phyloP scores from a whole-genome alignment of 257 asterid species.

The Solanum peruvianum region DNA sequence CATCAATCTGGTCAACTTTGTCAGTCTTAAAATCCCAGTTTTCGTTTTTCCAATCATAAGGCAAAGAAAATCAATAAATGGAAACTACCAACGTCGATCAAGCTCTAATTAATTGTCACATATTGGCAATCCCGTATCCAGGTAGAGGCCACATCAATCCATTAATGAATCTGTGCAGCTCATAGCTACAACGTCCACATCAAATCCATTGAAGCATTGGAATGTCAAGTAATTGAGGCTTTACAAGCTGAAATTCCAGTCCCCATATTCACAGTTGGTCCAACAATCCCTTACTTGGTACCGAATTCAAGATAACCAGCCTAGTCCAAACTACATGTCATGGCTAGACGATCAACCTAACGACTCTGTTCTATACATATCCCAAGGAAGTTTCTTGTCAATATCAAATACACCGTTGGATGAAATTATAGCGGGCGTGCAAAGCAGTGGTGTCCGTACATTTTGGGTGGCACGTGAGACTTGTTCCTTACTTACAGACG shows the following conservation, averaged over 20 bases:
- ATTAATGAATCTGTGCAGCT: constrained; percentile 22
- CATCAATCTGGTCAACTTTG: no score
- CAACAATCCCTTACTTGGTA: constrained; percentile 41
- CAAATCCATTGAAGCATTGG: constrained; percentile 36
- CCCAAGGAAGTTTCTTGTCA: constrained; percentile 63
- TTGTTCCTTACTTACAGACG: constrained; percentile 26
- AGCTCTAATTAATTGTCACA: neutral
- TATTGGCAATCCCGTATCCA: constrained; percentile 7
- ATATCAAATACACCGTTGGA: constrained; percentile 42
- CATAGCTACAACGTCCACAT: neutral
- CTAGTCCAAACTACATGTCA: constrained; percentile 9
- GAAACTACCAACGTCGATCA: neutral
- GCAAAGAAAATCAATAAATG: neutral
- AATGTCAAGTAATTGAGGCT: constrained; percentile 27
- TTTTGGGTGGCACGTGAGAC: constrained; percentile 76
- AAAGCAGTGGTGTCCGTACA: constrained; percentile 38
- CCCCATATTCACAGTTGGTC: constrained; percentile 55
- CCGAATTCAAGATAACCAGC: neutral
- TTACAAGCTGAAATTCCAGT: constrained; percentile 23
- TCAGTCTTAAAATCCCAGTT: neutral
- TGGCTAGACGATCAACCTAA: constrained; percentile 67
- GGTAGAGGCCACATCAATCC: constrained; percentile 14
- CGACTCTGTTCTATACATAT: constrained; percentile 50
- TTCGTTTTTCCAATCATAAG: no score
- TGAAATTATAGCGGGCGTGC: constrained; percentile 33